Evolutionary conservation across 116 monocot genomes (phyloP), one percentile per base, ranked within the genome.

Genomic region (Papilionanthe hybrid): DNA sequence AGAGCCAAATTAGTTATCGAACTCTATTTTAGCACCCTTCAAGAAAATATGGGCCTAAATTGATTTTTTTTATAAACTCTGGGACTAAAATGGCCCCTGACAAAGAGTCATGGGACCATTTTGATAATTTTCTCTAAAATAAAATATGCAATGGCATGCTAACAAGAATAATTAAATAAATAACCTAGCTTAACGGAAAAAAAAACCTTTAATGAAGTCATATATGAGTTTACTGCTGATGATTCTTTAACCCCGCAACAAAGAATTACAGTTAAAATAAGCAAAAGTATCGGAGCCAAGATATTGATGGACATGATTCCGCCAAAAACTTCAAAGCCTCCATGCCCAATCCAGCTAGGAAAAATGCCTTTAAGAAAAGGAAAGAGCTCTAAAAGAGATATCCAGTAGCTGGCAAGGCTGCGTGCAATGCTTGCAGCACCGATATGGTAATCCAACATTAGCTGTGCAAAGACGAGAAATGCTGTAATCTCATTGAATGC

Each of bases 401-500:
- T 81, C 45, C 92, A 67, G 82, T 98, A 98, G 83, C 93, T 93
- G 25, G 98, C 89, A 68, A 98, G 83, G 81, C 98, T 98, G 45
- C 98, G 85, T 7, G 94, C 94, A 73, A 98, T 92, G 83, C 98
- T 98, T 27, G 98, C 94, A 15, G 98, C 93, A 0, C 98, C 94
- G 77, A 98, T 94, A 84, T 98, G 98, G 79, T 94, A 94, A 75
- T 98, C 98, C 30, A 98, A 66, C 98, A 98, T 98, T 57, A 98
- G 75, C 83, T 98, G 98, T 19, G 88, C 72, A 84, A 98, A 98
- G 77, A 98, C 98, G 43, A 98, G 87, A 85, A 98, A 98, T 10
- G 94, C 98, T 15, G 90, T 93, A 30, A 98, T 86, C 86, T 94
- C 98, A 71, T 94, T 94, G 55, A 98, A 98, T 75, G 98, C 92